Evolutionary conservation across 371 early-diverging fungal species (phyloP).

Genomic region (Nematocida sp.): DNA sequence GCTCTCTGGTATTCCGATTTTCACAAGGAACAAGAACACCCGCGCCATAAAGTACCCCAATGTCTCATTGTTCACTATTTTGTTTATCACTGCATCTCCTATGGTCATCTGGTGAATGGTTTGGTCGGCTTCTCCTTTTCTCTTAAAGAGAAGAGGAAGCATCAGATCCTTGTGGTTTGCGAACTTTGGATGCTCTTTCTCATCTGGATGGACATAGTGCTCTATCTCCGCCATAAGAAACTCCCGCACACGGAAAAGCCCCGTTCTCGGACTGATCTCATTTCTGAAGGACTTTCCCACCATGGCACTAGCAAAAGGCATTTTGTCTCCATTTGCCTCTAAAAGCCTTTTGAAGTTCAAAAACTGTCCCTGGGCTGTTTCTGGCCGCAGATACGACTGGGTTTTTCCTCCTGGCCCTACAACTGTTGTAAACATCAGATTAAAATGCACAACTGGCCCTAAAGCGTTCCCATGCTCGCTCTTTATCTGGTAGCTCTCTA

Average conservation of each 20-base stretch:
- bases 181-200: slow-evolving; percentile 87
- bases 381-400: slow-evolving; percentile 83
- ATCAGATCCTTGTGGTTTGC: slow-evolving; percentile 73
- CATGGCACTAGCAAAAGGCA: slow-evolving; percentile 97
- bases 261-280: slow-evolving; percentile 94
- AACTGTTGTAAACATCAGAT: slow-evolving; percentile 94
- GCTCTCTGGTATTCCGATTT: slow-evolving; percentile 82
- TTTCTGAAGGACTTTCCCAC: slow-evolving; percentile 98
- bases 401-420: slow-evolving; percentile 90
- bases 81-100: slow-evolving; percentile 81
- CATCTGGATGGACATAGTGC: slow-evolving; percentile 88
- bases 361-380: slow-evolving; percentile 99
- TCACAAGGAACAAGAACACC: slow-evolving; percentile 80
- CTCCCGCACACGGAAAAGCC: slow-evolving; percentile 91
- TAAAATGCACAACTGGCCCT: slow-evolving; percentile 84
- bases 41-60: slow-evolving; percentile 95
- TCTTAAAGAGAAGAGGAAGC: slow-evolving; percentile 72
- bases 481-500: slow-evolving; percentile 77
- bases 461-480: slow-evolving; percentile 70
- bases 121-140: slow-evolving; percentile 18
- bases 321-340: slow-evolving; percentile 89
- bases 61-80: slow-evolving; percentile 85
- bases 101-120: slow-evolving; percentile 65
- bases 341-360: slow-evolving; percentile 89
- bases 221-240: slow-evolving; percentile 99